Conservation (phyloP, 2,329 filamentous ascomycete species). For the Rhexocercosporidium sp. region DNA sequence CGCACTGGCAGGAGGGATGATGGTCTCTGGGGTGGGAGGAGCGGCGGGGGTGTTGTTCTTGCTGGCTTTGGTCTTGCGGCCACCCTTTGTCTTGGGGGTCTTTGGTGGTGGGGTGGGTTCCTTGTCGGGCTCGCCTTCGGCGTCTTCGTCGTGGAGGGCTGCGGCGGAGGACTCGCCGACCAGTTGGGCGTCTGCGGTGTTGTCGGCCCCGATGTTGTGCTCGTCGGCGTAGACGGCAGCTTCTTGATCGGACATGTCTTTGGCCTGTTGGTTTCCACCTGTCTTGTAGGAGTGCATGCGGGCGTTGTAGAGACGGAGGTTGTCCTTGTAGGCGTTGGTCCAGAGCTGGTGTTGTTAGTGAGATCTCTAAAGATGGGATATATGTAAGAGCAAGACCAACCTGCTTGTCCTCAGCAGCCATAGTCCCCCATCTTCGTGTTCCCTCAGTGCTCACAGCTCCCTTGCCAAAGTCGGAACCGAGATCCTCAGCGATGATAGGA, state of each 20-base stretch:
- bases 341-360: slow-evolving; percentile 47
- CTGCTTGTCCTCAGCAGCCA: slow-evolving; percentile 75
- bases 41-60: slow-evolving; percentile 45
- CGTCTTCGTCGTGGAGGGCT: slow-evolving; percentile 36
- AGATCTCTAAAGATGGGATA: slow-evolving; percentile 9
- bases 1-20: slow-evolving; percentile 28
- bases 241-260: slow-evolving; percentile 65
- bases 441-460: slow-evolving; percentile 89
- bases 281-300: slow-evolving; percentile 68
- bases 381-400: slow-evolving; percentile 42
- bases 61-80: slow-evolving; percentile 43
- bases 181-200: slow-evolving; percentile 40
- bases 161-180: slow-evolving; percentile 58
- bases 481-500: slow-evolving; percentile 78
- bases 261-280: slow-evolving; percentile 59
- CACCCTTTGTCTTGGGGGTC: slow-evolving; percentile 59
- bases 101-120: slow-evolving; percentile 53
- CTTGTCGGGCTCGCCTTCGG: slow-evolving; percentile 51
- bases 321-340: slow-evolving; percentile 72
- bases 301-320: slow-evolving; percentile 68
- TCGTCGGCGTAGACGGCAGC: slow-evolving; percentile 65
- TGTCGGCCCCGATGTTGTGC: slow-evolving; percentile 58
- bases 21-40: slow-evolving; percentile 25
- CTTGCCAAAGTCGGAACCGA: slow-evolving; percentile 77
- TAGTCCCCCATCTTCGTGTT: slow-evolving; percentile 81